A percentile compares a stretch with the other conserved stretches of the same genome.
Evolutionary conservation across 305 asterid genomes (phyloP).

Genomic region (Striga hermonthica): DNA sequence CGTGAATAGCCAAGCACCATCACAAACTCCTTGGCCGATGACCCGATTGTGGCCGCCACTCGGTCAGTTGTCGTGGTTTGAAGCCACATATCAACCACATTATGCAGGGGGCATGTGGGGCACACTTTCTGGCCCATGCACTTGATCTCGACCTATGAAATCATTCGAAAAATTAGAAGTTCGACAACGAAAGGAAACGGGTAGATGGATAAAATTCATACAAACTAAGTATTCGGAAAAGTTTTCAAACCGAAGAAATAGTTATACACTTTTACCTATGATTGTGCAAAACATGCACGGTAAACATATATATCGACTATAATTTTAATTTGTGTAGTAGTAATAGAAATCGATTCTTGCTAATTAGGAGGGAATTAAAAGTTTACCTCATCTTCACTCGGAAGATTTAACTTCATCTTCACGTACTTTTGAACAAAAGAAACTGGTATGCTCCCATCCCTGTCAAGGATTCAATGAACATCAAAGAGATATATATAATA

Average conservation of each 20-base stretch:
- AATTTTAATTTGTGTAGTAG: background rate
- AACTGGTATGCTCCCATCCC: conserved; percentile 79
- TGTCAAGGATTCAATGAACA: conserved; percentile 37
- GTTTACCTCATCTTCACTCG: conserved; percentile 80
- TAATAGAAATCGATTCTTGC: background rate
- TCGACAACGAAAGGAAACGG: background rate
- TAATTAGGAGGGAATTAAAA: conserved; percentile 18
- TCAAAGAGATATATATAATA: conserved; percentile 23
- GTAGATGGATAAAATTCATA: background rate
- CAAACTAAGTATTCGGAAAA: background rate
- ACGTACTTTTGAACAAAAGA: conserved; percentile 78
- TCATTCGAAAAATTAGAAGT: conserved; percentile 4
- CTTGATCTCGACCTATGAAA: conserved; percentile 71
- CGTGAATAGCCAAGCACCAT: conserved; percentile 77
- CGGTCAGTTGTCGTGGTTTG: conserved; percentile 49
- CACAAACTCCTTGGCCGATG: conserved; percentile 90
- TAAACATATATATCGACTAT: background rate
- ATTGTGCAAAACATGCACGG: background rate
- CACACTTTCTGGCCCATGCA: conserved; percentile 74
- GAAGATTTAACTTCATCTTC: conserved; percentile 68
- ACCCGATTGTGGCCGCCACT: conserved; percentile 62
- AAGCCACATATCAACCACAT: conserved; percentile 77
- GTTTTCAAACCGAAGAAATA: background rate
- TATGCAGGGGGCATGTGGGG: conserved; percentile 61
- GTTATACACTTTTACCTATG: background rate